Conservation (phyloP, 495 filamentous ascomycete species). For the Barbatosphaeria neglecta region DNA sequence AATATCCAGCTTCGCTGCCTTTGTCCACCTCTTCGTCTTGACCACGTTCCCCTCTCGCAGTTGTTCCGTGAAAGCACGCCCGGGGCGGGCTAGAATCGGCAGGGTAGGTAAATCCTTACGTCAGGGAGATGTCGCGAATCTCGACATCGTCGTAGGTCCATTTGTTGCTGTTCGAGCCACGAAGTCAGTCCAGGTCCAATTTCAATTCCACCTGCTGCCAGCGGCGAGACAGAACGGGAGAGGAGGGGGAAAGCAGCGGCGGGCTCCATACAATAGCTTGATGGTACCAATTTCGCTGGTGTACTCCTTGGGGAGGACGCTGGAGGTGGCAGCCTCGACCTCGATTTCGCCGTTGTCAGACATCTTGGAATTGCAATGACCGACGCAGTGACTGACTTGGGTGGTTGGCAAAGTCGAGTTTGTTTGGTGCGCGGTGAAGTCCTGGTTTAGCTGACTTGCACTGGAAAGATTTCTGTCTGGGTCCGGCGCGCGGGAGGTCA, state of each 20-base stretch:
- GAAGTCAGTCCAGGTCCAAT: slow-evolving; percentile 14
- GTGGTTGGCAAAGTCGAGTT: slow-evolving; percentile 5
- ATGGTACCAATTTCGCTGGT: slow-evolving; percentile 77
- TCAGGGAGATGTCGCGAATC: slow-evolving; percentile 97
- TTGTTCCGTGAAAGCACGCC: background rate
- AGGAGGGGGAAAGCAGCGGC: background rate
- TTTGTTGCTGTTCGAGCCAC: slow-evolving; percentile 14
- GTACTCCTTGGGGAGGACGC: slow-evolving; percentile 92
- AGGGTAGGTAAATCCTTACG: slow-evolving; percentile 53
- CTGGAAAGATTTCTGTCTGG: slow-evolving; percentile 1
- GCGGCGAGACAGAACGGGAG: slow-evolving; percentile 2
- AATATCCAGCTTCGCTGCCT: slow-evolving; percentile 4
- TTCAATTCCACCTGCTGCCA: slow-evolving; percentile 2
- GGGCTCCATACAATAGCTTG: slow-evolving; percentile 65
- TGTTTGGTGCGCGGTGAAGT: background rate
- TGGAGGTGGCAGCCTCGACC: slow-evolving; percentile 63
- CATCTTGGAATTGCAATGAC: slow-evolving; percentile 51
- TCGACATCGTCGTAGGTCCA: slow-evolving; percentile 98
- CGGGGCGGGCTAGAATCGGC: too few species aligned
- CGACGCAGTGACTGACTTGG: slow-evolving; percentile 14
- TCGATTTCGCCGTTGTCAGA: slow-evolving; percentile 94
- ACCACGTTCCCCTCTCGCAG: background rate
- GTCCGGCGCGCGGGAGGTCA: background rate
- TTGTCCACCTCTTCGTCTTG: slow-evolving; percentile 1
- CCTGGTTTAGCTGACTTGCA: background rate